Evolutionary conservation across 441 rosid species (phyloP).

Genomic region (Populus tomentosa): DNA sequence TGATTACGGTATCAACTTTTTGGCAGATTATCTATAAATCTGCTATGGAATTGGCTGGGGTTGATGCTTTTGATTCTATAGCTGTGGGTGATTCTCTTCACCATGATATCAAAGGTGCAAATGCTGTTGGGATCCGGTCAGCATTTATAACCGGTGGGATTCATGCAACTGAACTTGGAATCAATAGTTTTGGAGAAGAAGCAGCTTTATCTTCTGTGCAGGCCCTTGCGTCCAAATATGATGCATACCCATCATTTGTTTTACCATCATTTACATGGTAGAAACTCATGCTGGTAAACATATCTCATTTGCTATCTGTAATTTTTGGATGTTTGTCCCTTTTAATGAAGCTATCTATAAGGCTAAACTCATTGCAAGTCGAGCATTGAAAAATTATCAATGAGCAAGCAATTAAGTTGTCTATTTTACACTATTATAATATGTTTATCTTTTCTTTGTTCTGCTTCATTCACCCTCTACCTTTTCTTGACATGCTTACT

Average conservation of each 20-base stretch:
- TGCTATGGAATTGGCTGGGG: constrained; percentile 68
- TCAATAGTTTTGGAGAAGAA: constrained; percentile 51
- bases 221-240: constrained; percentile 53
- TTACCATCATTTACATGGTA: constrained; percentile 87
- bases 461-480: not conserved
- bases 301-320: not conserved
- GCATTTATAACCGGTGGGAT: constrained; percentile 71
- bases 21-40: constrained; percentile 73
- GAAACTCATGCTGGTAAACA: constrained; percentile 14
- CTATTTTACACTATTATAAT: too few species aligned
- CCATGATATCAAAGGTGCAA: constrained; percentile 88
- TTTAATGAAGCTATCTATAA: not conserved
- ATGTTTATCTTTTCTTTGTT: not conserved
- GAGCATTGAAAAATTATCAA: not conserved
- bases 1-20: not conserved
- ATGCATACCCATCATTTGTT: constrained; percentile 63
- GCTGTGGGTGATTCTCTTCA: constrained; percentile 92
- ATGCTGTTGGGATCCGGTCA: constrained; percentile 71
- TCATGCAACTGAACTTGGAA: constrained; percentile 76
- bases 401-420: not conserved
- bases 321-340: not conserved
- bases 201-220: constrained; percentile 54
- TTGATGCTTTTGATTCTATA: constrained; percentile 50
- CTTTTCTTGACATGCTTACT: not conserved
- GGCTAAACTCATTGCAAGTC: not conserved